A percentile compares a stretch with the other conserved stretches of the same genome.
Evolutionary conservation across 2,329 filamentous ascomycete species (phyloP).

Genomic region (Phaeosphaeria sp.): DNA sequence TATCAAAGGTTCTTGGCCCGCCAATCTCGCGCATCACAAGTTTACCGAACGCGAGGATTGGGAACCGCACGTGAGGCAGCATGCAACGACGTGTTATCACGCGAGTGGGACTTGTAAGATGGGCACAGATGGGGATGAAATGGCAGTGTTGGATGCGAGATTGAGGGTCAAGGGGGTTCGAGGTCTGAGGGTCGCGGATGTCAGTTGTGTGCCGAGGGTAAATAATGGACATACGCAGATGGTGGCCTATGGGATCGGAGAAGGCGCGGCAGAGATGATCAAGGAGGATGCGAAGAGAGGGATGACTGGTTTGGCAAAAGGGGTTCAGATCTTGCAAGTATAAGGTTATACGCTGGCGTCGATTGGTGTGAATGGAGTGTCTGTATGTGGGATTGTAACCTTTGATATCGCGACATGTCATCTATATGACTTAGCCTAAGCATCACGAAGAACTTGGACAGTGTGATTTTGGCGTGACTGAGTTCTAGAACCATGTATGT

Average conservation of each 20-base stretch:
- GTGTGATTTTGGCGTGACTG: too few species aligned
- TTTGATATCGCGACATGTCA: too few species aligned
- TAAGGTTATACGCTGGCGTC: too few species aligned
- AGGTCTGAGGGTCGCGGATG: constrained; percentile 36
- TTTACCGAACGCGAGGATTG: constrained; percentile 64
- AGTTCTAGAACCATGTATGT: too few species aligned
- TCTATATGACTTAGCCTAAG: too few species aligned
- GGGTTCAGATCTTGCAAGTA: too few species aligned
- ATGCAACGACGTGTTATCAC: constrained; percentile 66
- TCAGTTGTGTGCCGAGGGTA: constrained; percentile 29
- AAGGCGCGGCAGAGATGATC: constrained; percentile 42
- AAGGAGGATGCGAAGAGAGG: constrained; percentile 38
- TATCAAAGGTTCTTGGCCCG: constrained; percentile 67
- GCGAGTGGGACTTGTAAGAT: constrained; percentile 67
- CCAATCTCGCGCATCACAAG: constrained; percentile 58
- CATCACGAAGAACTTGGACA: too few species aligned
- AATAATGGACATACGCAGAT: constrained; percentile 46
- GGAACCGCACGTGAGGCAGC: constrained; percentile 62
- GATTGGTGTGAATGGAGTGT: too few species aligned
- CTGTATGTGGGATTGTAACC: too few species aligned
- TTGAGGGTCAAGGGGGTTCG: constrained; percentile 36
- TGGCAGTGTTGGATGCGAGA: constrained; percentile 47
- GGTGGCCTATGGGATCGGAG: constrained; percentile 44
- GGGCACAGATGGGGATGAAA: constrained; percentile 43
- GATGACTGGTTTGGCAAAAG: too few species aligned